A percentile compares a stretch with the other conserved stretches of the same genome.
phyloP scores from a whole-genome alignment of 73 alveolate genomes.

The Uronychia binucleata region DNA sequence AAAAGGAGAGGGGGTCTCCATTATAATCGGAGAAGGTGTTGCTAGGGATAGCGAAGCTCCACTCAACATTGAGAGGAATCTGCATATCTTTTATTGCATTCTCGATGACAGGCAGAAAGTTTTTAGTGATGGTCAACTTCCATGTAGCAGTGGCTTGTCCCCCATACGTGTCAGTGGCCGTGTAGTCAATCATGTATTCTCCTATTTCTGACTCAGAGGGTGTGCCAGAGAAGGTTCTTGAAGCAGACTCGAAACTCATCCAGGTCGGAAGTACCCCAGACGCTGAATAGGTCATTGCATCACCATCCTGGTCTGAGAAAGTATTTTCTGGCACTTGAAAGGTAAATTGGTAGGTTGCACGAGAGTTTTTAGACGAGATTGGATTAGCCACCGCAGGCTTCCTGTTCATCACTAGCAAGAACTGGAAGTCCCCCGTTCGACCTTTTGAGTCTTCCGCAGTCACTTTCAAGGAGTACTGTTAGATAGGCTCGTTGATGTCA shows the following conservation, averaged over 20 bases:
- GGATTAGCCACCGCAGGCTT: neutral
- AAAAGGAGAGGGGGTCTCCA: neutral
- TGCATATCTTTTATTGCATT: neutral
- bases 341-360: neutral
- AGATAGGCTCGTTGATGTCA: neutral
- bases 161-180: neutral
- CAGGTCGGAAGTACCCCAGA: neutral
- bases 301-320: conserved; percentile 11
- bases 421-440: neutral
- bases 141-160: neutral
- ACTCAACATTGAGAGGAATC: neutral
- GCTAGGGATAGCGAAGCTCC: neutral
- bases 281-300: conserved; percentile 7
- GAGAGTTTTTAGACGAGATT: neutral
- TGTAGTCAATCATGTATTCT: neutral
- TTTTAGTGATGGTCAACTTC: neutral
- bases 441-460: neutral
- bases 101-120: neutral
- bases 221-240: neutral
- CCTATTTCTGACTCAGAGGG: neutral
- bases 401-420: neutral
- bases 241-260: neutral
- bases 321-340: neutral
- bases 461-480: neutral
- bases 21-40: neutral